A percentile compares a stretch with the other conserved stretches of the same genome.
phyloP scores from a whole-genome alignment of 805 yeast species.

The Tetrapisispora taiwanensis region DNA sequence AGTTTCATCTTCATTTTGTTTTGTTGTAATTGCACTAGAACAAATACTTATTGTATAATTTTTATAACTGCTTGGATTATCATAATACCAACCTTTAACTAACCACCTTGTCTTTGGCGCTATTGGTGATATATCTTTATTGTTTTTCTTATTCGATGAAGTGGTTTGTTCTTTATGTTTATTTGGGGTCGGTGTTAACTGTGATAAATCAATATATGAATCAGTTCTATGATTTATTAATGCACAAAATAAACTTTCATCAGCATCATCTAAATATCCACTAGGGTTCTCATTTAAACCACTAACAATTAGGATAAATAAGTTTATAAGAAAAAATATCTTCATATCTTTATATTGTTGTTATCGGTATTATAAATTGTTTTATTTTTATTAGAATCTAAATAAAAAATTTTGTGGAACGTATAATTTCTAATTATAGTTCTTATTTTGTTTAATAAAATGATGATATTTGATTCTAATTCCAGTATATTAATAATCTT shows the following conservation, averaged over 20 bases:
- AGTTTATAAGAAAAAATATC: neutral
- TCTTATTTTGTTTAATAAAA: too few species aligned
- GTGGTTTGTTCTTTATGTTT: conserved; percentile 2
- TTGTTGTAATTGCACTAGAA: conserved; percentile 38
- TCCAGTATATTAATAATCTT: too few species aligned
- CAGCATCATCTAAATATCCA: conserved; percentile 1
- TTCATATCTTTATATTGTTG: too few species aligned
- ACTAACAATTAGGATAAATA: neutral
- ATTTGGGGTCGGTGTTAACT: conserved; percentile 24
- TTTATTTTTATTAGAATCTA: too few species aligned
- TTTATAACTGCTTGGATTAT: conserved; percentile 32
- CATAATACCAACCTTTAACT: conserved; percentile 61
- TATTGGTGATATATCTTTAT: neutral
- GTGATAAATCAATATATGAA: conserved; percentile 26
- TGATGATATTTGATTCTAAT: too few species aligned
- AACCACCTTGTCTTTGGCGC: conserved; percentile 36
- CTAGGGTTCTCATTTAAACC: neutral
- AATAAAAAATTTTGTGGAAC: too few species aligned
- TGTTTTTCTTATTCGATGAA: conserved; percentile 2
- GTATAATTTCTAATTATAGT: too few species aligned
- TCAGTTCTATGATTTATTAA: conserved; percentile 25
- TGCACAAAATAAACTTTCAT: conserved; percentile 22
- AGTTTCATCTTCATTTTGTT: conserved; percentile 8
- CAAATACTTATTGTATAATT: conserved; percentile 74
- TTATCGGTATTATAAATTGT: too few species aligned